Base-by-base conservation (phyloP, 441 rosid species). In the Syzygium syzygioides region DNA sequence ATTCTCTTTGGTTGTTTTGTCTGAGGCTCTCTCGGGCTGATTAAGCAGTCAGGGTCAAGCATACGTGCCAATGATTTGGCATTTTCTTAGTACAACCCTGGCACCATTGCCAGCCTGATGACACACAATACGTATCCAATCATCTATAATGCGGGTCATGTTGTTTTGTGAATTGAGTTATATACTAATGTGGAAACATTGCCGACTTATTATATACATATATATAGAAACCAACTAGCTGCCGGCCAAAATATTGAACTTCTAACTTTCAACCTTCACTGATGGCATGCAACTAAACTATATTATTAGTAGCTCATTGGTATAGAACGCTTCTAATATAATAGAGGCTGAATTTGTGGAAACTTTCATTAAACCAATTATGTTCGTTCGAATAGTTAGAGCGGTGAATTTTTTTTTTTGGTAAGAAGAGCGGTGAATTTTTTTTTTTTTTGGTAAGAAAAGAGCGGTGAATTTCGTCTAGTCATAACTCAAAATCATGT, bases 1-100 rank as follows among this genome's bases (percentile, higher is more conserved):
- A 91, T 92, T 92, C 93, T 89, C 89, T 90, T 88, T 56, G 89
- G 66, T 90, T 89, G n/a, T 76, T 86, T 86, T 90, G 62, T 62
- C 37, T 45, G 41, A 87, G 28, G 60, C 57, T 32, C 34, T 14
- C 80, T 59, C 32, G 83, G 48, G 48, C 48, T 79, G 52, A 41
- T 55, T 86, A 19, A 76, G 28, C 34, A 13, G 55, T 53, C 55
- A 32, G 87, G 93, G 95, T 93, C 94, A 93, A 92, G 91, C 86
- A 45, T 56, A 55, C 50, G 64, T 57, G 92, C 91, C 90, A 88
- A 89, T 87, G 32, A 90, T 88, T 89, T 90, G 88, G 83, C 90
- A 55, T 88, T 53, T 85, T 88, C 66, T 87, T 66, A 45, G 79
- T 64, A 85, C 86, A 76, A 87, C n/a, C 86, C 55, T 66, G 80